Conservation (phyloP, 345 rosid species). For the Linum lewisii region DNA sequence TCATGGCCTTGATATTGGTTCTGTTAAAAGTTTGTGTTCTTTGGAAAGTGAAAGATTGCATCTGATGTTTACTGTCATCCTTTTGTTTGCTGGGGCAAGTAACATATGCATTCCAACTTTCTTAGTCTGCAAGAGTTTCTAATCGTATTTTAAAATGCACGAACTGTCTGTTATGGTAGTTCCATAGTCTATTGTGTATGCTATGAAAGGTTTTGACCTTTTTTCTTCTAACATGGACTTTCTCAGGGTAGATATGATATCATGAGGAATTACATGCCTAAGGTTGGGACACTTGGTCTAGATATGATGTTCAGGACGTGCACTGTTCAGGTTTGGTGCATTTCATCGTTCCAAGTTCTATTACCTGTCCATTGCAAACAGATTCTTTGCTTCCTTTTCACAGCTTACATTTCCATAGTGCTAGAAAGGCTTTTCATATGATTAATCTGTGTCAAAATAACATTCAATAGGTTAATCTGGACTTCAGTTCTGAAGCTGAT, state of each 20-base stretch:
- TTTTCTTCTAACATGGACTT: conserved; percentile 20
- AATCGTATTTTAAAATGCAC: neutral
- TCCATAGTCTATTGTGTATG: conserved; percentile 1
- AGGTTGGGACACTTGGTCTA: conserved; percentile 91
- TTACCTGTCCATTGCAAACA: conserved; percentile 9
- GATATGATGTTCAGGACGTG: conserved; percentile 99
- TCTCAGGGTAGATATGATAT: conserved; percentile 95
- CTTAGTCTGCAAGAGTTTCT: too few species aligned
- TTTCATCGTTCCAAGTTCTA: neutral
- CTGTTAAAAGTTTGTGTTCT: too few species aligned
- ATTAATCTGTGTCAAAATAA: conserved; percentile 6
- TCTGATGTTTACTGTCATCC: too few species aligned
- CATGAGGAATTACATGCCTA: conserved; percentile 97
- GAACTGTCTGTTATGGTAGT: neutral
- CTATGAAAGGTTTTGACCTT: conserved; percentile 4
- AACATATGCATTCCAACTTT: neutral
- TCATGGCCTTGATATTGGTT: too few species aligned
- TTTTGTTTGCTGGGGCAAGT: neutral
- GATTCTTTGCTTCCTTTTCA: too few species aligned
- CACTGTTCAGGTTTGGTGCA: conserved; percentile 81
- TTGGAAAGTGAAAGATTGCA: too few species aligned
- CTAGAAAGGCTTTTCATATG: neutral
- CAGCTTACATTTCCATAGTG: neutral
- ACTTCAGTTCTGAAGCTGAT: conserved; percentile 90
- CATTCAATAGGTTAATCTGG: conserved; percentile 76